These are phyloP conservation scores for Sequoiadendron giganteum DNA, from an alignment of 75 land plant species.

Conservation along the genomic window DNA sequence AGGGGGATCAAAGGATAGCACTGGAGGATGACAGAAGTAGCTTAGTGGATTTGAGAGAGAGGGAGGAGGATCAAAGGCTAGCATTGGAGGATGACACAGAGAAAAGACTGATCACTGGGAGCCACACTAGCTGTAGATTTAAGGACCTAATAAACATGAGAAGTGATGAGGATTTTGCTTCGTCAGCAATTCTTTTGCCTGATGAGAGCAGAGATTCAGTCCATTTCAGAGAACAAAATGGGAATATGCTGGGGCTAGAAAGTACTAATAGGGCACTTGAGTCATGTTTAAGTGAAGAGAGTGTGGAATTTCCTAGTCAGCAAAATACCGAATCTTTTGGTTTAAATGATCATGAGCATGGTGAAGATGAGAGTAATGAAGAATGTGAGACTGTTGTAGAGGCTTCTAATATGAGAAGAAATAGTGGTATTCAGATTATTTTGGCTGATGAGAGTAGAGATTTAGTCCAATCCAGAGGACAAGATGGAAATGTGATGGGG, in stretches of 20 bases:
- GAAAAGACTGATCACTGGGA: neutral
- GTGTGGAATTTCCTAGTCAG: neutral
- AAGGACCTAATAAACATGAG: neutral
- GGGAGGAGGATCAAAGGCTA: neutral
- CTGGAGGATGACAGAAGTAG: neutral
- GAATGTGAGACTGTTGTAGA: no score
- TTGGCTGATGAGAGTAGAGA: neutral
- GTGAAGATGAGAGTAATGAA: neutral
- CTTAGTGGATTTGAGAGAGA: neutral
- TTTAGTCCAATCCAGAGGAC: no score
- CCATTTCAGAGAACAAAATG: neutral
- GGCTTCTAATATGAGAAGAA: neutral
- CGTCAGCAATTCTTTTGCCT: neutral
- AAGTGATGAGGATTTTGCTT: neutral
- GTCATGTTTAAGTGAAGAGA: neutral
- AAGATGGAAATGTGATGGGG: neutral
- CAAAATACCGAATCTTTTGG: neutral
- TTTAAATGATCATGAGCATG: neutral
- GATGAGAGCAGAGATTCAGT: neutral
- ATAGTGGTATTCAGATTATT: neutral
- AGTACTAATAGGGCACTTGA: neutral
- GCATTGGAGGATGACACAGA: neutral
- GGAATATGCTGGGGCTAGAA: neutral
- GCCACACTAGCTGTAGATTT: neutral
- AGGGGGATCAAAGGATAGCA: neutral